Base-by-base conservation (phyloP, 1,139 yeast genomes). In the Blastobotrys apis region DNA sequence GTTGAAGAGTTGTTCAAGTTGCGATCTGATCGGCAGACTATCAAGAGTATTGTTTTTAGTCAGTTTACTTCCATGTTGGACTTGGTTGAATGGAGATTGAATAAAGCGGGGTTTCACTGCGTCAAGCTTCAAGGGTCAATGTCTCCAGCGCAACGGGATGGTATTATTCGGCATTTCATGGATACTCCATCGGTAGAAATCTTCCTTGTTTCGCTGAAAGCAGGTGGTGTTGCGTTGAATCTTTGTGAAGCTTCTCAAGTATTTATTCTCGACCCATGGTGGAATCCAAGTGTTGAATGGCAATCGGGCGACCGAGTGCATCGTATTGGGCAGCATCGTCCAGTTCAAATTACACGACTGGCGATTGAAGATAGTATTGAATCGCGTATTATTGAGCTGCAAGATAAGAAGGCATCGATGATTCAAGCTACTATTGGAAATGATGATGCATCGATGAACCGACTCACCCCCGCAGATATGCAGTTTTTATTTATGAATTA, bases 261-360 rank as follows among this genome's bases (percentile, higher is more conserved):
- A 33, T 92, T 92, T 55, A 73, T 92, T 41, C 73, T 92, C 72
- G 98, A 92, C 58, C 97, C 97, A 22, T 92, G 98, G 97, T 92
- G 97, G 97, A 92, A 92, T 60, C 97, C 97, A 1, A 84, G 95
- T 56, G 94, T 88, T 3, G 97, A 92, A 65, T 92, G 97, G 90
- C 98, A 92, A 64, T 84, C 95, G 39, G 95, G 95, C 69, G 99
- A 94, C 65, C 80, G 99, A 66, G 97, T 92, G 19, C 98, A 92
- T 66, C 80, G 98, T 68, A 92, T 92, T 52, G 97, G 97, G 4
- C 99, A 92, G 63, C 85, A 78, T 57, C 70, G 98, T 51, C 98
- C 98, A 0, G 95, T 92, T n/a, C 76, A 85, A 52, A 88, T 92
- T 56, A 87, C 95, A 4, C 74, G 97, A 40, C 80, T 92, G 58